Conservation (phyloP, 2,329 filamentous ascomycete genomes). For the Drechslerella dactyloides region DNA sequence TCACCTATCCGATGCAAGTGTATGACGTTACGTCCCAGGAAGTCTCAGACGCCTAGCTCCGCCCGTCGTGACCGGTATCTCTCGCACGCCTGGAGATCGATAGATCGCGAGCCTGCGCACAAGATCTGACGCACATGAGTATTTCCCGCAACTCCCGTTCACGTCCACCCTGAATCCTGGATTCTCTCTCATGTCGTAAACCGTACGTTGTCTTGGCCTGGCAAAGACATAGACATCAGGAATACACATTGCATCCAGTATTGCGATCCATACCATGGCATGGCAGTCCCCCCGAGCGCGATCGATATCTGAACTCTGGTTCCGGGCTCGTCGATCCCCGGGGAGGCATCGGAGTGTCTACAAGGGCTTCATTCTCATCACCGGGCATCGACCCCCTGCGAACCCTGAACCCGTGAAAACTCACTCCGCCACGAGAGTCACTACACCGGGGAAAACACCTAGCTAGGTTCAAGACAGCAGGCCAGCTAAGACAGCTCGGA, state of each 20-base stretch:
- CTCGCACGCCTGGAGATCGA: not conserved
- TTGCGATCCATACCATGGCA: not conserved
- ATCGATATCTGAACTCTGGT: not conserved
- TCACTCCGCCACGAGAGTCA: slow-evolving; percentile 33
- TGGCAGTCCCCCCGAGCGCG: not conserved
- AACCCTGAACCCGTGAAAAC: not conserved
- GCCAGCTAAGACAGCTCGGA: slow-evolving; percentile 1
- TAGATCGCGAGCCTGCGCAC: not conserved
- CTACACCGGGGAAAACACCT: slow-evolving; percentile 6
- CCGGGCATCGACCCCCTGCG: not conserved
- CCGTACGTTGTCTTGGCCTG: not conserved
- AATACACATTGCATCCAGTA: not conserved
- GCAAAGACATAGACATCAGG: not conserved
- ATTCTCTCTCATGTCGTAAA: not conserved
- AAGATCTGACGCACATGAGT: not conserved
- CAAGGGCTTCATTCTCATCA: too few species aligned
- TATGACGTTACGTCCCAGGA: too few species aligned
- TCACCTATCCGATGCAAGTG: too few species aligned
- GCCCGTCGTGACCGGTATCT: not conserved
- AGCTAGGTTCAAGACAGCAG: slow-evolving; percentile 9
- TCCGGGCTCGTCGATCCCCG: not conserved
- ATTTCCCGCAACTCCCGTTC: not conserved
- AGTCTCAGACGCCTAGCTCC: too few species aligned
- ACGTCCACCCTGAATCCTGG: not conserved
- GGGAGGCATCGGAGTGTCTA: not conserved